These are phyloP conservation scores for Hsuehochloa calcarea DNA, from an alignment of 176 grass and related monocot genomes.

Conservation along the genomic window DNA sequence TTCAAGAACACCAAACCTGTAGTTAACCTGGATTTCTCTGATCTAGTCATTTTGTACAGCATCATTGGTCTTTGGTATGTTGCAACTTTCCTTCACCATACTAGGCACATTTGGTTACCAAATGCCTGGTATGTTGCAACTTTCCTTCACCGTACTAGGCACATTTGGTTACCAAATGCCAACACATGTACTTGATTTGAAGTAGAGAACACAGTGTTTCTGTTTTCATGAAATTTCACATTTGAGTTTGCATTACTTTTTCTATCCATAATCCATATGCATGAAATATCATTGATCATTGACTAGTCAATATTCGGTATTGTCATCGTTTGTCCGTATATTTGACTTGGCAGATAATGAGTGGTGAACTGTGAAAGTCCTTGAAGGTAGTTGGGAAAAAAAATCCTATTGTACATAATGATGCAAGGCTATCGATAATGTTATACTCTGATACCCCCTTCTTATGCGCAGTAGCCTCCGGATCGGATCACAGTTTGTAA, in stretches of 20 bases:
- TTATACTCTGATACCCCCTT: too few relatives aligned
- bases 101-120: not conserved
- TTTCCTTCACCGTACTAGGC: not conserved
- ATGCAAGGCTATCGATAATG: not conserved
- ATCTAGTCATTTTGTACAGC: not conserved
- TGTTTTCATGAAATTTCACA: not conserved
- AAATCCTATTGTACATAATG: not conserved
- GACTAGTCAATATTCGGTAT: not conserved
- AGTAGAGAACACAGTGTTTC: not conserved
- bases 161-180: not conserved
- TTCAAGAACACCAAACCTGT: not conserved
- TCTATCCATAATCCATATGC: not conserved
- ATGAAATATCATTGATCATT: not conserved
- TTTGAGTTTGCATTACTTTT: not conserved
- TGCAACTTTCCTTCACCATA: not conserved
- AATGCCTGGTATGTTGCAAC: not conserved
- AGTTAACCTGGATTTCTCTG: not conserved
- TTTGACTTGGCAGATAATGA: not conserved
- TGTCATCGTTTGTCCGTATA: not conserved
- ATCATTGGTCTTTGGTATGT: not conserved
- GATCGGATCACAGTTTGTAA: too few relatives aligned
- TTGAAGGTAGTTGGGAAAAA: not conserved
- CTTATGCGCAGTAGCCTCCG: too few relatives aligned
- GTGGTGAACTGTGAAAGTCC: slow-evolving; percentile 2
- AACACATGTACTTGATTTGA: not conserved